Conservation (phyloP, 306 rosid genomes). For the Gleditsia sinensis region DNA sequence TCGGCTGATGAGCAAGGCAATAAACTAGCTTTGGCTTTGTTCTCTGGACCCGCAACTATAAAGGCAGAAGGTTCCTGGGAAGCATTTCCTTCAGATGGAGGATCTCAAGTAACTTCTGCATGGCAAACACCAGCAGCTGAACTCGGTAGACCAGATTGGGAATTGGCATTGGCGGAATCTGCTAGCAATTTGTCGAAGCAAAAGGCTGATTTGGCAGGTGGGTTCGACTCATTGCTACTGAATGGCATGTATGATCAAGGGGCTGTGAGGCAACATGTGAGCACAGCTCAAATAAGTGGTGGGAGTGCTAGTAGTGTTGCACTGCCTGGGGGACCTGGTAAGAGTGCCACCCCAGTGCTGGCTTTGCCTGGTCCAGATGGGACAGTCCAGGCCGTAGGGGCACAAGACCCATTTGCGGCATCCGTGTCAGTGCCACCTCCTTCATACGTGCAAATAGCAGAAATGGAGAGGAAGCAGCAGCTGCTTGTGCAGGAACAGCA, state of each 20-base stretch:
- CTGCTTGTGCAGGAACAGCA: slow-evolving; percentile 75
- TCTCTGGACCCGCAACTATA: slow-evolving; percentile 51
- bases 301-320: slow-evolving; percentile 89
- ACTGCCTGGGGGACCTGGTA: slow-evolving; percentile 65
- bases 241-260: slow-evolving; percentile 97
- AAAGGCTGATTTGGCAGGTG: slow-evolving; percentile 77
- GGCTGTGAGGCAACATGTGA: slow-evolving; percentile 74
- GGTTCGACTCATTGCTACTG: slow-evolving; percentile 71
- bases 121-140: slow-evolving; percentile 86
- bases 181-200: slow-evolving; percentile 62
- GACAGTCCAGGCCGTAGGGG: slow-evolving; percentile 58
- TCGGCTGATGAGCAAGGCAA: slow-evolving; percentile 87
- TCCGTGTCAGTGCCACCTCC: slow-evolving; percentile 81
- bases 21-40: slow-evolving; percentile 74
- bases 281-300: slow-evolving; percentile 52
- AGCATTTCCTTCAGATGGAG: slow-evolving; percentile 63
- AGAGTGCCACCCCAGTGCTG: slow-evolving; percentile 50
- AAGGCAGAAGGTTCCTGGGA: slow-evolving; percentile 77
- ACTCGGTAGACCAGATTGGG: slow-evolving; percentile 84
- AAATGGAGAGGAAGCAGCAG: slow-evolving; percentile 83
- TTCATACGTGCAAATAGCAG: slow-evolving; percentile 85
- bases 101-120: slow-evolving; percentile 68
- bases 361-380: slow-evolving; percentile 92
- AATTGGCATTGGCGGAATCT: slow-evolving; percentile 74
- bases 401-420: slow-evolving; percentile 82